These are phyloP conservation scores for Peronospora destructor DNA, from an alignment of 352 stramenopile genomes.

Conservation along the genomic window DNA sequence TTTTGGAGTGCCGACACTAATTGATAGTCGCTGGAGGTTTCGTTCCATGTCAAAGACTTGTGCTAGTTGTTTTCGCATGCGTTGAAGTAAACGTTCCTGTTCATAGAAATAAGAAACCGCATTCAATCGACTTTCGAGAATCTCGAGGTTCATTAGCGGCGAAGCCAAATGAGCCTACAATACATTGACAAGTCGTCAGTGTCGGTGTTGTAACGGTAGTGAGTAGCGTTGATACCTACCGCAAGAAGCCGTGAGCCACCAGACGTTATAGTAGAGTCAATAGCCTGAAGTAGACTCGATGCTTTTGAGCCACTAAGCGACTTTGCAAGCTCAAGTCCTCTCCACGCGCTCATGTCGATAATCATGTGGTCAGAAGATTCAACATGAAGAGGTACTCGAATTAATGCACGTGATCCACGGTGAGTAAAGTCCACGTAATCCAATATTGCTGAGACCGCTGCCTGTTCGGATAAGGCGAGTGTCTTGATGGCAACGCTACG, in stretches of 20 bases:
- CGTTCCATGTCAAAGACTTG: slow-evolving; percentile 69
- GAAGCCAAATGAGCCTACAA: slow-evolving; percentile 54
- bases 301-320: slow-evolving; percentile 49
- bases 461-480: slow-evolving; percentile 26
- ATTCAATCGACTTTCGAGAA: slow-evolving; percentile 44
- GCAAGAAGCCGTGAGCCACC: slow-evolving; percentile 59
- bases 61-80: slow-evolving; percentile 41
- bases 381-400: slow-evolving; percentile 44
- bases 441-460: slow-evolving; percentile 45
- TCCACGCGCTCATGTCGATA: slow-evolving; percentile 70
- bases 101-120: slow-evolving; percentile 45
- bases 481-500: slow-evolving; percentile 7
- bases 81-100: slow-evolving; percentile 43
- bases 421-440: slow-evolving; percentile 70
- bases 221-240: slow-evolving; percentile 18
- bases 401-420: slow-evolving; percentile 25
- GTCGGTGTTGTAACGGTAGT: slow-evolving; percentile 4
- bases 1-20: slow-evolving; percentile 53
- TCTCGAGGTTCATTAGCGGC: slow-evolving; percentile 51
- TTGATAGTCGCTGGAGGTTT: slow-evolving; percentile 58
- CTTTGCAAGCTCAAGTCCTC: slow-evolving; percentile 60
- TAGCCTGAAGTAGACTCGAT: slow-evolving; percentile 54
- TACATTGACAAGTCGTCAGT: slow-evolving; percentile 1
- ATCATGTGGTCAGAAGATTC: slow-evolving; percentile 73
- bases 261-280: slow-evolving; percentile 57